Conservation (phyloP, 2,329 filamentous ascomycete genomes). For the Beauveria scarabaeidicola region DNA sequence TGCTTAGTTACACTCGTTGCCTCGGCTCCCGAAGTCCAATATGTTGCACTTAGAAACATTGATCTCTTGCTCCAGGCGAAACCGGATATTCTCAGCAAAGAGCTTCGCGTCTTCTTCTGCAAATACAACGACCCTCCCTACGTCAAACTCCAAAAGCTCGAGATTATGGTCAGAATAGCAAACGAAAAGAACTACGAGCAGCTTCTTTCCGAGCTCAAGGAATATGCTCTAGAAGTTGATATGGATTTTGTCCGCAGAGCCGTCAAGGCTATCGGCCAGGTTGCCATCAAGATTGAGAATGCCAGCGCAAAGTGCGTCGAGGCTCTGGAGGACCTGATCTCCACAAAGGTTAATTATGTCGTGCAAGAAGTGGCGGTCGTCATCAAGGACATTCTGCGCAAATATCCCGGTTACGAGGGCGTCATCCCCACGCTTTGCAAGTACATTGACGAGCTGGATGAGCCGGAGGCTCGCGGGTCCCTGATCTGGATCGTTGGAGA, state of each 20-base stretch:
- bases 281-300: conserved; percentile 95
- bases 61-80: conserved; percentile 92
- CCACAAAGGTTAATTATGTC: conserved; percentile 97
- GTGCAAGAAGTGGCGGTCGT: conserved; percentile 98
- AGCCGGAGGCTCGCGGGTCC: conserved; percentile 81
- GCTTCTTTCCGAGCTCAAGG: conserved; percentile 85
- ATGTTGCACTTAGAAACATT: conserved; percentile 92
- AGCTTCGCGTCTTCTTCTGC: conserved; percentile 97
- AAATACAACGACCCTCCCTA: conserved; percentile 99
- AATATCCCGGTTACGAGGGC: conserved; percentile 95
- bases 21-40: conserved; percentile 93
- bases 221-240: conserved; percentile 95
- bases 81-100: conserved; percentile 92
- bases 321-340: conserved; percentile 84
- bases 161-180: conserved; percentile 98
- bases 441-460: conserved; percentile 93
- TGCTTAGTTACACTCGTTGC: conserved; percentile 80
- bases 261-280: conserved; percentile 93
- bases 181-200: conserved; percentile 97
- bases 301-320: conserved; percentile 95
- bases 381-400: conserved; percentile 96
- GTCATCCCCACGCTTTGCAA: conserved; percentile 95
- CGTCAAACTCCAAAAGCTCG: conserved; percentile 92
- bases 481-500: conserved; percentile 99
- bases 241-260: conserved; percentile 97